Evolutionary conservation across 1,284 basidiomycete species (phyloP).

Genomic region (Pascua guehoae): DNA sequence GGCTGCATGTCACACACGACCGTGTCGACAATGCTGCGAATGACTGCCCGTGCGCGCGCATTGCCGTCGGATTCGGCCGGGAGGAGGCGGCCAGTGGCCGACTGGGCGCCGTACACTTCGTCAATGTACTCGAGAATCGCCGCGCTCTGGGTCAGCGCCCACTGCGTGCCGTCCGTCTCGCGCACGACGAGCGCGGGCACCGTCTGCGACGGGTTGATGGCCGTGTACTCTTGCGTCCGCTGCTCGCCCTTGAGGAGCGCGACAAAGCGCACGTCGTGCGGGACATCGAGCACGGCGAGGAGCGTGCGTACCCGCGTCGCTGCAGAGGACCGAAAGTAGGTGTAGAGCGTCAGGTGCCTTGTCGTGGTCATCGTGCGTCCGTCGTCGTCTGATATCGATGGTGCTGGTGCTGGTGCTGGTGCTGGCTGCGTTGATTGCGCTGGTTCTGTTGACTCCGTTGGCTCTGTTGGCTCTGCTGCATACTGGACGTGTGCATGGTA

Average conservation of each 20-base stretch:
- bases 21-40: constrained; percentile 12
- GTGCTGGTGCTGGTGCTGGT: too few relatives aligned
- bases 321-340: constrained; percentile 19
- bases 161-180: constrained; percentile 3
- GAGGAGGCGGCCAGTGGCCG: constrained; percentile 5
- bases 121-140: constrained; percentile 21
- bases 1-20: constrained; percentile 18
- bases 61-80: not conserved
- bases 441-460: too few relatives aligned
- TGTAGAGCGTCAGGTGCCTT: constrained; percentile 14
- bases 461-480: too few relatives aligned
- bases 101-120: constrained; percentile 4
- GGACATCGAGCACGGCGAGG: constrained; percentile 10
- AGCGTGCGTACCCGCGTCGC: constrained; percentile 19
- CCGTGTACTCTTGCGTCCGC: constrained; percentile 2
- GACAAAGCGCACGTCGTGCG: constrained; percentile 4
- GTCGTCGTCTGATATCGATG: too few relatives aligned
- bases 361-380: not conserved
- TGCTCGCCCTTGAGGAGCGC: constrained; percentile 18
- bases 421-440: too few relatives aligned
- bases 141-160: constrained; percentile 13
- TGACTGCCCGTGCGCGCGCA: constrained; percentile 4
- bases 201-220: constrained; percentile 7
- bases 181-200: constrained; percentile 11
- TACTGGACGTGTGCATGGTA: too few relatives aligned